phyloP scores from a whole-genome alignment of 2,329 filamentous ascomycete genomes.

The Alternaria novae-zelandiae region DNA sequence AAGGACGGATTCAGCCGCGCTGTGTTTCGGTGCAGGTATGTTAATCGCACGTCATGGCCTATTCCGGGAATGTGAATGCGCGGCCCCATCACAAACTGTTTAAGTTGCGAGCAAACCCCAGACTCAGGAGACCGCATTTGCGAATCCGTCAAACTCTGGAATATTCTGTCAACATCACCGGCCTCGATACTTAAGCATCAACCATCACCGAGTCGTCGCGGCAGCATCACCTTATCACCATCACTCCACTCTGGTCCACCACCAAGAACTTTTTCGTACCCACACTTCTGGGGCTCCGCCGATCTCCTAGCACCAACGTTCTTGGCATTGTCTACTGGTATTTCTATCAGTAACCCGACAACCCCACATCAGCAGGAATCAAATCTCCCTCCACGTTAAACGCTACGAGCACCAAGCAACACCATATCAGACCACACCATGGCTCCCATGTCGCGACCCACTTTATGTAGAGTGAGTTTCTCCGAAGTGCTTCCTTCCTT shows the following conservation, averaged over 20 bases:
- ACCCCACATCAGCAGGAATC: slow-evolving; percentile 21
- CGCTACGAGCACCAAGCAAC: slow-evolving; percentile 1
- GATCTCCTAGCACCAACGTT: slow-evolving; percentile 22
- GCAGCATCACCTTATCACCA: slow-evolving; percentile 19
- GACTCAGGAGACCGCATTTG: background rate
- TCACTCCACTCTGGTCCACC: slow-evolving; percentile 18
- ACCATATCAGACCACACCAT: slow-evolving; percentile 13
- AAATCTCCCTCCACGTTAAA: slow-evolving; percentile 2
- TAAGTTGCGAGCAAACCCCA: slow-evolving; percentile 13
- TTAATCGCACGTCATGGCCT: slow-evolving; percentile 35
- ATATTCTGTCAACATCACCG: background rate
- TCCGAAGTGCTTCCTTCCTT: background rate
- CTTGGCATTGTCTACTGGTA: slow-evolving; percentile 17
- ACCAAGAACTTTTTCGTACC: slow-evolving; percentile 20
- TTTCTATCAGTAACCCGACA: slow-evolving; percentile 15
- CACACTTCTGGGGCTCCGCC: slow-evolving; percentile 19
- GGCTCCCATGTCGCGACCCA: slow-evolving; percentile 28
- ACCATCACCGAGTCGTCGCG: slow-evolving; percentile 11
- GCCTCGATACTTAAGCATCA: slow-evolving; percentile 14
- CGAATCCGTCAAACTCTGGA: slow-evolving; percentile 1
- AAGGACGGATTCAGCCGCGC: slow-evolving; percentile 27
- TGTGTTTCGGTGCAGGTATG: slow-evolving; percentile 10
- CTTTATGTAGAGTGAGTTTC: slow-evolving; percentile 29
- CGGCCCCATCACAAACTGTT: slow-evolving; percentile 13
- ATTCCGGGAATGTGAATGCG: slow-evolving; percentile 22